Evolutionary conservation across 495 filamentous ascomycete genomes (phyloP), one percentile per base, ranked within the genome.

Genomic region (Talaromyces thailandensis): DNA sequence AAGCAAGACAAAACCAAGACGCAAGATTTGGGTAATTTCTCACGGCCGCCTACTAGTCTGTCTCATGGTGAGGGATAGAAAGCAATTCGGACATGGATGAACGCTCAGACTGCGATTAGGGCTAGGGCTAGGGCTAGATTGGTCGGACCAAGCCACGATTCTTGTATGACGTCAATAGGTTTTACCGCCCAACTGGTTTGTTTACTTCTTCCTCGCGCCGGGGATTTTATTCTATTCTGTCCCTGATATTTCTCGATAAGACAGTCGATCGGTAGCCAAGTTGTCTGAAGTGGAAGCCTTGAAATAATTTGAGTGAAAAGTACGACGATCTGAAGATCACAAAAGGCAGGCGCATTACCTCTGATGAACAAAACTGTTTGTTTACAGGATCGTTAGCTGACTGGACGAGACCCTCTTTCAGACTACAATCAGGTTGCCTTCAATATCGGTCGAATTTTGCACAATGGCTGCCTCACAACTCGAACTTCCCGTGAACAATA

Each of bases 401-500:
- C 43, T 48, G 2, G 43, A 21, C 18, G 43, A 48, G 8, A 21
- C 18, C 6, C n/a, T 23, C 51, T 26, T 28, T 2, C 9, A 55
- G 51, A 12, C 6, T 55, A 55, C 11, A 16, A 26, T 5, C 9
- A 55, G 11, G 2, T 14, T 11, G 2, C 14, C 14, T 23, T 55
- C 21, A 8, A 21, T 18, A 45, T 45, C 40, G 40, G 18, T 53
- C 23, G 3, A 25, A 11, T 12, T 29, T 7, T 1, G 26, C 3
- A 8, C 18, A 45, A 60, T 60, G 58, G 58, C 37, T n/a, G 9
- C 35, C 21, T n/a, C 58, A 28, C 3, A 21, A 16, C 23, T 48
- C 25, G 40, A 2, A 60, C 58, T 66, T 4, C 68, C 72, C 8
- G 28, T 69, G 53, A 68, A 76, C 66, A 71, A 57, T 37, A 72